phyloP scores from a whole-genome alignment of 768 basidiomycete species.

The Calocera cornea region DNA sequence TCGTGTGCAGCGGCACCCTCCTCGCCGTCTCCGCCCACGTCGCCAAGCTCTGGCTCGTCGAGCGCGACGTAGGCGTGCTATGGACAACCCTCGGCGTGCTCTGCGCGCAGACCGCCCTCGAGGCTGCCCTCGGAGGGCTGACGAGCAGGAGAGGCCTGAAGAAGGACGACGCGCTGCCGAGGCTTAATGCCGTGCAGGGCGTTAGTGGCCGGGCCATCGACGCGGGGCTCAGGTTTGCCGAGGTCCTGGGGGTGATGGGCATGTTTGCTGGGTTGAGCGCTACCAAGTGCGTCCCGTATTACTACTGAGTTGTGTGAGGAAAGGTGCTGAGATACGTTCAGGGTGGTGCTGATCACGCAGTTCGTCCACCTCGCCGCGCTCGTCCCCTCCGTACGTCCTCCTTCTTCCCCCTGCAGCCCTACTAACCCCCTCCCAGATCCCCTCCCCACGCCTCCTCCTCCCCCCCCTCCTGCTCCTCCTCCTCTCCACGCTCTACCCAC shows the following conservation, averaged over 20 bases:
- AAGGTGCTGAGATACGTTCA: background rate
- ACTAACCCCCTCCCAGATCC: background rate
- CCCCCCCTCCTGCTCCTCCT: background rate
- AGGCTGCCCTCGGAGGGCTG: background rate
- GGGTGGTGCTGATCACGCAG: background rate
- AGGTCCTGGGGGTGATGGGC: background rate
- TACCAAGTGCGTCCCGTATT: background rate
- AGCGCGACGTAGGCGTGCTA: conserved; percentile 3
- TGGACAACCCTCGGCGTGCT: conserved; percentile 6
- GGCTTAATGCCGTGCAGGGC: conserved; percentile 5
- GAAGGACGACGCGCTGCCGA: background rate
- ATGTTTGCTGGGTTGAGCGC: background rate
- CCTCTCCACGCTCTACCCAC: conserved; percentile 7
- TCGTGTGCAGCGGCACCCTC: conserved; percentile 16
- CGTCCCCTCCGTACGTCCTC: background rate
- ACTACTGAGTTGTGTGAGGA: background rate
- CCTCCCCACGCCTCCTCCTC: background rate
- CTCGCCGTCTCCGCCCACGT: conserved; percentile 16
- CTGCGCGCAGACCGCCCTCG: conserved; percentile 3
- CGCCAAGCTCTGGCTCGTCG: conserved; percentile 17
- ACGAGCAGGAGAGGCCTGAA: background rate
- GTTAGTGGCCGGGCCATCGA: background rate
- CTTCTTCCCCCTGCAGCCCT: background rate
- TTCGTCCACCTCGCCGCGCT: background rate
- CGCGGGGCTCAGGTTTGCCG: background rate